phyloP scores from a whole-genome alignment of 495 filamentous ascomycete species.

The Aspergillus asperescens region DNA sequence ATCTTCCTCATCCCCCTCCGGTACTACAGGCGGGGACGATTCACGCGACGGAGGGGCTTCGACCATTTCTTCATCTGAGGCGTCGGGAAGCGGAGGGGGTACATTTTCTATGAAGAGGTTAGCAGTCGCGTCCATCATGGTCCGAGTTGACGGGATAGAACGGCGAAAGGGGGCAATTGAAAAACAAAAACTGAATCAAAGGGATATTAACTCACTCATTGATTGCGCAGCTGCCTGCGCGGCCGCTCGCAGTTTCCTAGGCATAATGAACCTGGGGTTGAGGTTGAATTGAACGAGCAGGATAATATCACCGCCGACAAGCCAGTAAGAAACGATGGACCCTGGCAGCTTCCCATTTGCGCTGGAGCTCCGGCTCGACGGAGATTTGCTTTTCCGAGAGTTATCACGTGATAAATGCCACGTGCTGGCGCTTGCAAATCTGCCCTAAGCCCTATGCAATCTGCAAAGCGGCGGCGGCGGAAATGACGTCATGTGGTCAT shows the following conservation, averaged over 20 bases:
- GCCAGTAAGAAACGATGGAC: slow-evolving; percentile 14
- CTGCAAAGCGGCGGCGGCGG: background rate
- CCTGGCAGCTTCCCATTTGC: slow-evolving; percentile 11
- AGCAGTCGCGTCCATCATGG: slow-evolving; percentile 20
- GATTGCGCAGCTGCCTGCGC: slow-evolving; percentile 48
- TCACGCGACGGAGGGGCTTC: slow-evolving; percentile 38
- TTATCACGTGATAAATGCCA: slow-evolving; percentile 15
- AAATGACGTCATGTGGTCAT: slow-evolving; percentile 13
- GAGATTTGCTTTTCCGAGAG: slow-evolving; percentile 19
- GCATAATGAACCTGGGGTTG: slow-evolving; percentile 32
- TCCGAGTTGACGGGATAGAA: background rate
- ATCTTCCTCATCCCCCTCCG: background rate
- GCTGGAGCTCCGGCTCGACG: slow-evolving; percentile 11
- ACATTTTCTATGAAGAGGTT: slow-evolving; percentile 35
- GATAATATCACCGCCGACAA: slow-evolving; percentile 3
- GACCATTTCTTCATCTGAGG: slow-evolving; percentile 46
- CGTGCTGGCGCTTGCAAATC: too few species aligned
- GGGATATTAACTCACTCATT: slow-evolving; percentile 32
- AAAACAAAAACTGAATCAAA: background rate
- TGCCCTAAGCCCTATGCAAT: slow-evolving; percentile 11
- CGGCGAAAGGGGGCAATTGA: background rate
- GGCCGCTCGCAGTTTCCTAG: slow-evolving; percentile 43
- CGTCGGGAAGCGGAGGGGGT: slow-evolving; percentile 39
- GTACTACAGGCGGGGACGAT: slow-evolving; percentile 29
- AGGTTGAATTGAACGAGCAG: slow-evolving; percentile 2